phyloP scores from a whole-genome alignment of 1,284 basidiomycete genomes.

The Vanrija pseudolonga region DNA sequence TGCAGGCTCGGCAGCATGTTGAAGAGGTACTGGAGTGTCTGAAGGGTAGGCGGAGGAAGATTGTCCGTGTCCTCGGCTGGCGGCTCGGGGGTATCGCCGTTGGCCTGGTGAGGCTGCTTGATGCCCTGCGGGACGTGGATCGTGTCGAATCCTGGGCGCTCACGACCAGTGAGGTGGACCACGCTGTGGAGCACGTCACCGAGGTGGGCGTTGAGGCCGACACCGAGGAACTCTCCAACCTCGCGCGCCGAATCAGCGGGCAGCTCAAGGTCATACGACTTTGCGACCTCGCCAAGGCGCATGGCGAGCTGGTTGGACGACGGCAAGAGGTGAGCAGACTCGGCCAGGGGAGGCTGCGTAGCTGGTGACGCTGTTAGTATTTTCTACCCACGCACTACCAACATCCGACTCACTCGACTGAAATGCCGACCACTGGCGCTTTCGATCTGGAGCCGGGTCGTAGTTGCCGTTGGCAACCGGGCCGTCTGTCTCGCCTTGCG shows the following conservation, averaged over 20 bases:
- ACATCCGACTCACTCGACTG: constrained; percentile 9
- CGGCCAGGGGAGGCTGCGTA: constrained; percentile 23
- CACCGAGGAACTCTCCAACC: constrained; percentile 45
- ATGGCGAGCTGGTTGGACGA: constrained; percentile 34
- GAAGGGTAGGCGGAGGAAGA: constrained; percentile 23
- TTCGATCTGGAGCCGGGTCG: constrained; percentile 6
- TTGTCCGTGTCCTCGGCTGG: background rate
- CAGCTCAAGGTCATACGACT: constrained; percentile 29
- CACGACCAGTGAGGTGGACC: constrained; percentile 33
- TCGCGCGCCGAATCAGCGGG: constrained; percentile 24
- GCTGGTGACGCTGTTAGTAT: background rate
- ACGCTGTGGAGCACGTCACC: constrained; percentile 34
- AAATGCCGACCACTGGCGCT: constrained; percentile 16
- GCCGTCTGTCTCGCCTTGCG: constrained; percentile 19
- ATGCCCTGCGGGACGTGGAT: constrained; percentile 28
- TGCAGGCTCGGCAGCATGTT: constrained; percentile 35
- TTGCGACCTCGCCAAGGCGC: constrained; percentile 32
- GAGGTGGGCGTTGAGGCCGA: constrained; percentile 41
- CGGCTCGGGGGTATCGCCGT: background rate
- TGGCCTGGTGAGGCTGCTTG: background rate
- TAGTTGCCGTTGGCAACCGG: constrained; percentile 7
- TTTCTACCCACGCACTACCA: background rate
- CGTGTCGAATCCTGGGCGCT: constrained; percentile 33
- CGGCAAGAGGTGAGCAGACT: constrained; percentile 25
- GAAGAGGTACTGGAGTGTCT: constrained; percentile 37